phyloP scores from a whole-genome alignment of 2,329 filamentous ascomycete genomes.

The Graphium sp. region DNA sequence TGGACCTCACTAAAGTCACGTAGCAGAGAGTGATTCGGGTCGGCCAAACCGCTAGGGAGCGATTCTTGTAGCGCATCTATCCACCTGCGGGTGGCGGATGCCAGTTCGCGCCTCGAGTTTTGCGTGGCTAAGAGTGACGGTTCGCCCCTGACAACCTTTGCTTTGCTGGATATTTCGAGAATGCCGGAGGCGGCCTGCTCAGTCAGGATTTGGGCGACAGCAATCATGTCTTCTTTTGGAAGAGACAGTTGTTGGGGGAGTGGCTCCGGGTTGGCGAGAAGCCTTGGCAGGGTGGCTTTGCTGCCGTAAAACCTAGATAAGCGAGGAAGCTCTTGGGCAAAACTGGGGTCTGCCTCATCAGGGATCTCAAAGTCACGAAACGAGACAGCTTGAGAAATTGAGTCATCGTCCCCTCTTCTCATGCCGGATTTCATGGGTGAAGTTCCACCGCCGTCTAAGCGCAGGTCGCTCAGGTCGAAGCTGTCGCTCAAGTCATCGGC shows the following conservation, averaged over 20 bases:
- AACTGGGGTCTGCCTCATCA: slow-evolving; percentile 27
- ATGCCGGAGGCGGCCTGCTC: slow-evolving; percentile 46
- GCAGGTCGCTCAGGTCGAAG: no score
- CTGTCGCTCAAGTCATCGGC: slow-evolving; percentile 30
- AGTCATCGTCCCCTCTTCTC: slow-evolving; percentile 28
- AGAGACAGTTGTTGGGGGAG: slow-evolving; percentile 24
- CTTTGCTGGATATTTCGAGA: slow-evolving; percentile 16
- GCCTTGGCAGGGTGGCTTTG: no score
- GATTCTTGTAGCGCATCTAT: slow-evolving; percentile 27
- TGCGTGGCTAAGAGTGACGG: no score
- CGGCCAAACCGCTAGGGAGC: slow-evolving; percentile 25
- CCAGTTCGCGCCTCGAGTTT: slow-evolving; percentile 14
- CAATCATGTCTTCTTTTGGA: slow-evolving; percentile 44
- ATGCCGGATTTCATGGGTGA: slow-evolving; percentile 28
- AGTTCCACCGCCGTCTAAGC: no score
- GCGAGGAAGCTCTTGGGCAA: slow-evolving; percentile 29
- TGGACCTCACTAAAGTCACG: slow-evolving; percentile 37
- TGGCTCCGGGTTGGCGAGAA: slow-evolving; percentile 42
- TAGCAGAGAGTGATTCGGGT: slow-evolving; percentile 17
- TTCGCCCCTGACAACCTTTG: no score
- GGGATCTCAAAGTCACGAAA: slow-evolving; percentile 28
- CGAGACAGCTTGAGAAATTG: slow-evolving; percentile 32
- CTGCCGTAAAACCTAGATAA: slow-evolving; percentile 37
- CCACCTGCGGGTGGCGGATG: slow-evolving; percentile 25
- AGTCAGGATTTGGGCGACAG: slow-evolving; percentile 53